Percentiles rank a stretch among this genome's conserved stretches.
These are phyloP conservation scores for Elsinoe batatas DNA, from an alignment of 2,329 filamentous ascomycete genomes.

Conservation along the genomic window DNA sequence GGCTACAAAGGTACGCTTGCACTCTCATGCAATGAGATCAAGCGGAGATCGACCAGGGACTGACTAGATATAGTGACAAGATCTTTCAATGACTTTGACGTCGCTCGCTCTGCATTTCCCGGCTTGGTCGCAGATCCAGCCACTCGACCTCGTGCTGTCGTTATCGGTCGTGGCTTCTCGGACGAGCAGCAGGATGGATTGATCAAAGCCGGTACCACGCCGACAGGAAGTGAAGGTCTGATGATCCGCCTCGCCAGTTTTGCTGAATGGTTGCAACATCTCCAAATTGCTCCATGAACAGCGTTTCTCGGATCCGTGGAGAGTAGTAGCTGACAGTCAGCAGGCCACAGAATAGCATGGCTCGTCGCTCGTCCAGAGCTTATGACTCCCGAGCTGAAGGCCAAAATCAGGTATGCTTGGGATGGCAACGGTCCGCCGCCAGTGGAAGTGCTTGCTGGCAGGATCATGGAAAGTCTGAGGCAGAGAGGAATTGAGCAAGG, in stretches of 20 bases:
- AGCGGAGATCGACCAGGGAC: background rate
- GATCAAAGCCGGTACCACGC: background rate
- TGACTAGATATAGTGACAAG: background rate
- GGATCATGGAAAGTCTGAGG: conserved; percentile 4
- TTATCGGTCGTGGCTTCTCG: conserved; percentile 11
- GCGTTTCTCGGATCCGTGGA: background rate
- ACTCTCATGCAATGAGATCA: background rate
- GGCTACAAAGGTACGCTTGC: background rate
- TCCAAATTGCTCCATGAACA: background rate
- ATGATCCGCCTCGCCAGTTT: background rate
- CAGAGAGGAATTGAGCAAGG: background rate
- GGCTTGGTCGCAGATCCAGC: background rate
- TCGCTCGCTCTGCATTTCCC: background rate
- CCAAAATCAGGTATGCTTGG: background rate
- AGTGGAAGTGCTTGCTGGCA: conserved; percentile 1
- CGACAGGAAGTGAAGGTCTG: background rate
- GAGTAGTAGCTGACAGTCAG: background rate
- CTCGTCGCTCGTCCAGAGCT: conserved; percentile 3
- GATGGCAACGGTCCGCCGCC: background rate
- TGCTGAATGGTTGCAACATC: background rate
- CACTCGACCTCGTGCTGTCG: conserved; percentile 1
- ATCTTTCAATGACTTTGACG: background rate
- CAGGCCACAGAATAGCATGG: conserved; percentile 2
- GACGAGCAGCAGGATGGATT: conserved; percentile 7
- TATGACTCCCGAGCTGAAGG: background rate